Percentiles rank a stretch among this genome's conserved stretches.
phyloP scores from a whole-genome alignment of 352 stramenopile genomes.

The Phytophthora cactorum region DNA sequence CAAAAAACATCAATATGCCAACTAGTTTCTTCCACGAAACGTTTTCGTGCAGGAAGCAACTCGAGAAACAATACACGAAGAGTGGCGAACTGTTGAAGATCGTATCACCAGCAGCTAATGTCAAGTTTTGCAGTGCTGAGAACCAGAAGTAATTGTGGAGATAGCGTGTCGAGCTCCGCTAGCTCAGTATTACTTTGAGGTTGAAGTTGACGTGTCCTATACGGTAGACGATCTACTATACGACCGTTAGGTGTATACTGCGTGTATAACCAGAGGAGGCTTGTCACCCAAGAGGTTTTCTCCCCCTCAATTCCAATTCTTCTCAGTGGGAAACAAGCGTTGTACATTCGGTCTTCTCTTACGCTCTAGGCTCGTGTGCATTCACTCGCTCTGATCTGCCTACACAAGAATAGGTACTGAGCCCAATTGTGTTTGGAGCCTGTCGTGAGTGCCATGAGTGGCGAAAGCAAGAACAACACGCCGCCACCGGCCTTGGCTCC shows the following conservation, averaged over 20 bases:
- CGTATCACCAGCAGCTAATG: conserved; percentile 47
- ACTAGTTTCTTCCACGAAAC: conserved; percentile 41
- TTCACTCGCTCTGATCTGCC: no score
- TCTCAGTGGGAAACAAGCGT: no score
- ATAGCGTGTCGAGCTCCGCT: no score
- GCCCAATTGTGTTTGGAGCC: conserved; percentile 1
- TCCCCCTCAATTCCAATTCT: no score
- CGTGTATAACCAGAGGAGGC: no score
- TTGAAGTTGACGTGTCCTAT: no score
- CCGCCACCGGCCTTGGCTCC: background rate
- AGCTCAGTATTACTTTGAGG: no score
- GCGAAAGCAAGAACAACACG: background rate
- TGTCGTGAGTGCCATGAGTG: background rate
- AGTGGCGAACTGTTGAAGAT: conserved; percentile 68
- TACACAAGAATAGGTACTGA: background rate
- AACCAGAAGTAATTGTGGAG: conserved; percentile 78
- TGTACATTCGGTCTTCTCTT: no score
- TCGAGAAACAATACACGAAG: conserved; percentile 72
- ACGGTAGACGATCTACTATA: no score
- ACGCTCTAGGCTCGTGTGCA: no score
- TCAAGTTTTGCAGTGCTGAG: conserved; percentile 48
- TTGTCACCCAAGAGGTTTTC: no score
- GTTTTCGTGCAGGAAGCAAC: conserved; percentile 56
- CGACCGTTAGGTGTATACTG: no score
- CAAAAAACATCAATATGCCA: conserved; percentile 48